Base-by-base conservation (phyloP, 495 filamentous ascomycete species). In the Penicillium bialowiezense region DNA sequence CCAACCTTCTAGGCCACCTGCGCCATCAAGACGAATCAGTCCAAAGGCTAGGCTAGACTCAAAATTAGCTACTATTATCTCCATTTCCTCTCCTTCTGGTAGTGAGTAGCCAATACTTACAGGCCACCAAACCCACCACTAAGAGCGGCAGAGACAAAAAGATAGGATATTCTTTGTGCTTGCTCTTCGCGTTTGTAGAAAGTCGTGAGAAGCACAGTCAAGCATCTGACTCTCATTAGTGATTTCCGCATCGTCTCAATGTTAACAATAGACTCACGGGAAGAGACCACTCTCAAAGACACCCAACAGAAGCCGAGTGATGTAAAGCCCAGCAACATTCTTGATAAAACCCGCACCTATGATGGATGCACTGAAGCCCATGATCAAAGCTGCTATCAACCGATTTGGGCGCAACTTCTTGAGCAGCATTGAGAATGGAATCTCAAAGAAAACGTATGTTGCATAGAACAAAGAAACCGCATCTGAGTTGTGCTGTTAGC, bases 371-470 rank as follows among this genome's bases (percentile, higher is more conserved):
- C 67, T 67, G 63, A 68, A 72, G 15, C 49, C 50, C 20, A 68
- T 54, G n/a, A 71, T 69, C 14, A 69, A 50, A 3, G 59, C 53
- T 19, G 63, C 58, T 54, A 73, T 73, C 59, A 67, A 71, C 34
- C 51, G 40, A 29, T 63, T 69, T 20, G 66, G 70, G 5, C 57
- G 54, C 32, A 69, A 53, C 14, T 56, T 56, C 12, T 53, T 56
- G 23, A 56, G 54, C 12, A 56, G 44, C 24, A 73, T 52, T 7
- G 67, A 71, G 32, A 58, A 60, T 17, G 59, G 44, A 24, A 66
- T 65, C 45, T 71, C 70, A 45, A 73, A 70, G 17, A 69, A 48
- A 52, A 70, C 56, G 28, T 70, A 71, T 9, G 52, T 54, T 6
- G 52, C 52, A 9, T 54, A 54, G 15, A 54, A 54, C 14, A 54